A percentile compares a stretch with the other conserved stretches of the same genome.
Conservation (phyloP, 192 early-diverging fungal genomes). For the Backusella macrospora region DNA sequence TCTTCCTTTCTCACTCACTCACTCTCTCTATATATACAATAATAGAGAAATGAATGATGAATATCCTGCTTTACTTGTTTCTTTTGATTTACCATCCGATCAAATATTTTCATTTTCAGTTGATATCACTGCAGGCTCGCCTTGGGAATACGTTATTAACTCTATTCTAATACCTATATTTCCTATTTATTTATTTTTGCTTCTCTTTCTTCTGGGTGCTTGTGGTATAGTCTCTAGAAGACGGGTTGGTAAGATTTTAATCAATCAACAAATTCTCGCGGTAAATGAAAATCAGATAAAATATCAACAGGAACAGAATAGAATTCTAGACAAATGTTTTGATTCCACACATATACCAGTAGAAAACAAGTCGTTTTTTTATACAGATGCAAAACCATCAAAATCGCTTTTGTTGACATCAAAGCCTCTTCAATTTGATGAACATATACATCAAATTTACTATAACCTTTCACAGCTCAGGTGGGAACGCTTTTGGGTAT, state of each 20-base stretch:
- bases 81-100: background rate
- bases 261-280: background rate
- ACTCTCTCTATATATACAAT: background rate
- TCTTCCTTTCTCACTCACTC: background rate
- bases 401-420: background rate
- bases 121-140: background rate
- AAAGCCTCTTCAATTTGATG: background rate
- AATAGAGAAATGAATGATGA: constrained; percentile 1
- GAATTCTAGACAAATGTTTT: background rate
- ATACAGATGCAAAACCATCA: background rate
- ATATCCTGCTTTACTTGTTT: background rate
- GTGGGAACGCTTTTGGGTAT: too few species aligned
- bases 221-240: constrained; percentile 47
- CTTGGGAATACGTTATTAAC: constrained; percentile 24
- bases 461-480: constrained; percentile 28
- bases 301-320: background rate
- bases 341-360: background rate
- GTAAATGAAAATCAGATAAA: background rate
- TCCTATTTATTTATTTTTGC: constrained; percentile 44
- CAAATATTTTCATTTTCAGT: background rate
- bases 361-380: background rate
- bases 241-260: constrained; percentile 29
- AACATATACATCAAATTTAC: constrained; percentile 21
- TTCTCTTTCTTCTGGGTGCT: constrained; percentile 32
- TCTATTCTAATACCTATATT: constrained; percentile 37